These are phyloP conservation scores for Pythium dissimile DNA, from an alignment of 352 stramenopile genomes.

Conservation along the genomic window DNA sequence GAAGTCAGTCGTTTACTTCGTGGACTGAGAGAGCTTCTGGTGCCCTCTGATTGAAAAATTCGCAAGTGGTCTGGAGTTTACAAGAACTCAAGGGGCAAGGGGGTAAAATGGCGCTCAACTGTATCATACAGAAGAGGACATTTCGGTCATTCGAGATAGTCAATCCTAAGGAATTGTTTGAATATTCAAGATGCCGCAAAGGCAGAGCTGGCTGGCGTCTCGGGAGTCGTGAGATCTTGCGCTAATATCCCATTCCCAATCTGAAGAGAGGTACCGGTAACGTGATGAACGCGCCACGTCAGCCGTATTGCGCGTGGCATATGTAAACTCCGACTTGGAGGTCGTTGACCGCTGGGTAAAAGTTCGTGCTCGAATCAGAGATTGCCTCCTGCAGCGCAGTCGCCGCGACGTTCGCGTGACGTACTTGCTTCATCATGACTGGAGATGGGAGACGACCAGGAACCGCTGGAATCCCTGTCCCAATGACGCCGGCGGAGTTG, in stretches of 20 bases:
- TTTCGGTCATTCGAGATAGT: conserved; percentile 5
- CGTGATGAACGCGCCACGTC: conserved; percentile 2
- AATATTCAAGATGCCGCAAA: conserved; percentile 13
- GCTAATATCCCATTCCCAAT: conserved; percentile 3
- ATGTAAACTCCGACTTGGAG: conserved; percentile 10
- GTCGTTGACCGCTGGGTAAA: conserved; percentile 13
- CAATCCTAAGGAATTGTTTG: conserved; percentile 8
- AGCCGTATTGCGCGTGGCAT: conserved; percentile 14
- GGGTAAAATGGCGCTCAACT: conserved; percentile 2
- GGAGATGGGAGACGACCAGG: conserved; percentile 2
- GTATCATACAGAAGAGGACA: conserved; percentile 18
- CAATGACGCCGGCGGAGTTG: conserved; percentile 4
- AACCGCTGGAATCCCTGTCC: conserved; percentile 3
- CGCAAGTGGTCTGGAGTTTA: background rate
- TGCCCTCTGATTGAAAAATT: background rate
- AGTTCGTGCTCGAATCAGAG: conserved; percentile 5
- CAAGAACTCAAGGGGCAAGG: conserved; percentile 4
- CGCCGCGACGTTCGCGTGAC: conserved; percentile 13
- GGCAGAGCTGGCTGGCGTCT: conserved; percentile 9
- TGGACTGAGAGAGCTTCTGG: background rate
- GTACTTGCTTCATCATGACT: conserved; percentile 2
- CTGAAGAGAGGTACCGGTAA: conserved; percentile 15
- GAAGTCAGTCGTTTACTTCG: background rate
- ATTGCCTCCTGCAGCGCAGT: conserved; percentile 16
- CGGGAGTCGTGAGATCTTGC: background rate